Base-by-base conservation (phyloP, 495 filamentous ascomycete genomes). In the Neurospora sp. region DNA sequence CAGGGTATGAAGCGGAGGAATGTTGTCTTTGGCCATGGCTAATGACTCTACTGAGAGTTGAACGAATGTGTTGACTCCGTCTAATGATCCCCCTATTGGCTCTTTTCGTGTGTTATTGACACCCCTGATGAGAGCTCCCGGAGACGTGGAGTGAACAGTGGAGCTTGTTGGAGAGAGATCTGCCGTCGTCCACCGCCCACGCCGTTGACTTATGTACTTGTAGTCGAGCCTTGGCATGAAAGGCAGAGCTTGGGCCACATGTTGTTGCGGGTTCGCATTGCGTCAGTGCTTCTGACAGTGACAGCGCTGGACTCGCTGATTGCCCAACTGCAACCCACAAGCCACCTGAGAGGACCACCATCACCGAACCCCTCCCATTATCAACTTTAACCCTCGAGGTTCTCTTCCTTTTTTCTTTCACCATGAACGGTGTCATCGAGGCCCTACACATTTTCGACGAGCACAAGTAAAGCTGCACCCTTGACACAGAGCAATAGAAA, bases 371-470 rank as follows among this genome's bases (percentile, higher is more conserved):
- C 54, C 54, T 66, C 54, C 54, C 3, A 27, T 66, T 66, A 62
- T 31, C 23, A 8, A 31, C n/a, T 7, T 10, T 46, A 10, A 10
- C 42, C 42, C 42, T 46, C 18, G 18, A 46, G 42, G 18, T 46
- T 20, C 42, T n/a, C 14, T 62, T 1, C 12, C 12, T 8, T 62
- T 35, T 62, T 35, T 35, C 54, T 62, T 66, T 66, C 54, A 80
- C 78, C 80, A 93, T 93, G 89, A 93, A 90, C 87, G 89, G 92
- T 83, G 90, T 92, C 80, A 92, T 99, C 78, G 94, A 97, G 87
- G 96, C 96, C 77, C 84, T 99, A 78, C 96, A 98, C 87, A 94
- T 99, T 80, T 97, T 91, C 81, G 93, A 98, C 86, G 93, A 97
- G 84, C 88, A 92, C 81, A 94, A 93, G 94, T 96, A 83, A 78